Base-by-base conservation (phyloP, 441 rosid species). In the Kokia cookei region DNA sequence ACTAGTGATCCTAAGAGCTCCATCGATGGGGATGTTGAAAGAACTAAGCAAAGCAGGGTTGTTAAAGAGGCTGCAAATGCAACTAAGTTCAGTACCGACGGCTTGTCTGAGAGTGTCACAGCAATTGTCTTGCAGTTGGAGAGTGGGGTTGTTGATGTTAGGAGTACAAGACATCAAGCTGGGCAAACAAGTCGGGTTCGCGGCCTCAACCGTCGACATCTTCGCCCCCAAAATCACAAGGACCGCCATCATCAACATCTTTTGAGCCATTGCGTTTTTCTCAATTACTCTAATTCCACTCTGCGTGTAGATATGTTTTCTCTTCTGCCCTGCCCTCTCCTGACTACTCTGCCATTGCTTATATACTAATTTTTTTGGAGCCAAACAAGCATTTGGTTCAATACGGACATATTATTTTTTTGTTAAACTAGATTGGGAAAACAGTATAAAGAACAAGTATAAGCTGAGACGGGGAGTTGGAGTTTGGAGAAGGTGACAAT, bases 41-140 rank as follows among this genome's bases (percentile, higher is more conserved):
- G 26, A 0, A 1, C n/a, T 0, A 27, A 89, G 76, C 71, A 87
- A 7, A 9, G 73, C 82, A n/a, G 96, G 87, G 12, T 84, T 71
- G 8, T 11, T 83, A 67, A 78, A 87, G 73, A 91, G 81, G 74
- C 65, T 77, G 84, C 96, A 91, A 77, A 91, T 88, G 81, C 96
- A 91, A 43, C 45, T 0, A 22, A 75, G 79, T 1, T 89, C 81
- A 0, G 63, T 78, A 1, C 9, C 8, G n/a, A 79, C 87, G 1
- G 90, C 84, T 0, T 87, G 69, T 73, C 60, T 89, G 79, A 91
- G 80, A 29, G 88, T 63, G 72, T 58, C 51, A 77, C 96, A 90
- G 84, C 96, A 90, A 32, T 3, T 19, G 66, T 2, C 75, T 50
- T 86, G 74, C 10, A 93, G 96, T 4, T 22, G 71, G 13, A 72